phyloP scores from a whole-genome alignment of 352 stramenopile genomes.

The Pythium aquatile region DNA sequence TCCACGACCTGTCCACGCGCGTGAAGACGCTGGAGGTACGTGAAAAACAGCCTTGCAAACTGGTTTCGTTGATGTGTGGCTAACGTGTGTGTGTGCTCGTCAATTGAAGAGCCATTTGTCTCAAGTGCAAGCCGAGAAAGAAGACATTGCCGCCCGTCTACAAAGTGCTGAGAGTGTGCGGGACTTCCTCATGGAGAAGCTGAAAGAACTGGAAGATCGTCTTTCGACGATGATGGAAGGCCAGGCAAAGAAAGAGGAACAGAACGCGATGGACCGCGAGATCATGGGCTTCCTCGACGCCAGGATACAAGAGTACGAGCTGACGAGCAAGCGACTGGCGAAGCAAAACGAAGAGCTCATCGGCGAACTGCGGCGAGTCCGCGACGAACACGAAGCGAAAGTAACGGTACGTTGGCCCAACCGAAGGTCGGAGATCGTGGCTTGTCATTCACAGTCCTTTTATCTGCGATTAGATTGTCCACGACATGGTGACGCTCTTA shows the following conservation, averaged over 20 bases:
- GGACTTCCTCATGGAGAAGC: slow-evolving; percentile 84
- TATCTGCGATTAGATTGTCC: slow-evolving; percentile 46
- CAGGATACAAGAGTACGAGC: slow-evolving; percentile 76
- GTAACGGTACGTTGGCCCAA: slow-evolving; percentile 38
- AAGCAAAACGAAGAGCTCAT: slow-evolving; percentile 55
- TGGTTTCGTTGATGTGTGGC: not conserved
- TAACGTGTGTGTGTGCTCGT: not conserved
- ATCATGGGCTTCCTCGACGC: slow-evolving; percentile 84
- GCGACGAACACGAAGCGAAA: slow-evolving; percentile 59
- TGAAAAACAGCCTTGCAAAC: not conserved
- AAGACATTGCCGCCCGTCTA: slow-evolving; percentile 66
- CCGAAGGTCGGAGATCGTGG: too few relatives aligned
- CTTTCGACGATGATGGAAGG: slow-evolving; percentile 53
- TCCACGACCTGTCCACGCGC: slow-evolving; percentile 77
- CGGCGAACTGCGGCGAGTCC: slow-evolving; percentile 41
- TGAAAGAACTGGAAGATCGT: slow-evolving; percentile 73
- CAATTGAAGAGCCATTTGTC: slow-evolving; percentile 46
- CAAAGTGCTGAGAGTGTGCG: slow-evolving; percentile 78
- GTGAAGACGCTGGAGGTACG: slow-evolving; percentile 71
- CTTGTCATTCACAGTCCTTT: too few relatives aligned
- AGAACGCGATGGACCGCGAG: slow-evolving; percentile 66
- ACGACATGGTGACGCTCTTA: slow-evolving; percentile 79
- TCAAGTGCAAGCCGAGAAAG: slow-evolving; percentile 73
- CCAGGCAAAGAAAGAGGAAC: slow-evolving; percentile 61
- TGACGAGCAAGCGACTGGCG: slow-evolving; percentile 47